Evolutionary conservation across 345 rosid genomes (phyloP), one percentile per base, ranked within the genome.

Genomic region (Cardiospermum halicacabum): DNA sequence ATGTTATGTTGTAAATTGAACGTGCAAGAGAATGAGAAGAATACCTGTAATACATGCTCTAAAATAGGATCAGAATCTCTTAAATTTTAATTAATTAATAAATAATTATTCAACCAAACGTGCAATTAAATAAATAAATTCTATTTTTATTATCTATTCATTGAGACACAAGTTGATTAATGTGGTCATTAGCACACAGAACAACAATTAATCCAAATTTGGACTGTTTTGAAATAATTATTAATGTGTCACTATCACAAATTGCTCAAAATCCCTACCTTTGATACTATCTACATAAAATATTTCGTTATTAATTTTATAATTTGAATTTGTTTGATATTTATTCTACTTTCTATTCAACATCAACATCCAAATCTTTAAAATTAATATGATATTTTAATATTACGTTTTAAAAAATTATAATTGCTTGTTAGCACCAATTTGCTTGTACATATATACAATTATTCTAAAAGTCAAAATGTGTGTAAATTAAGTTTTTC

Each of bases 241-340:
- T 59, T 13, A 39, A 42, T 16, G 0, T 30, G 57, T 68, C 43
- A 28, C 28, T 30, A 34, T 42, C 48, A 10, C 39, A 0, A 25
- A 12, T 10, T 37, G 71, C 60, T 39, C 64, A 15, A 5, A 22
- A 39, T 28, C 12, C 19, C 11, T 28, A 11, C 18, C 28, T 10
- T 64, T 28, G 48, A 24, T 50, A 18, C 22, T 9, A 3, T 60
- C 68, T 47, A 32, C 56, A 62, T 69, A 45, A 25, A 69, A 19
- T n/a, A 61, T 1, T 31, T 24, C 51, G 19, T 16, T 47, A 6
- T 5, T 47, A 5, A n/a, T 5, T 43, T 18, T 24, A n/a, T 24
- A 24, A 34, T 5, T 22, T 59, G 7, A 24, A 11, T 42, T 31
- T 6, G 19, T 30, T 8, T 11, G 19, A 32, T 6, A 4, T 18